A percentile compares a stretch with the other conserved stretches of the same genome.
phyloP scores from a whole-genome alignment of 345 rosid species.

The Pugionium dolabratum region DNA sequence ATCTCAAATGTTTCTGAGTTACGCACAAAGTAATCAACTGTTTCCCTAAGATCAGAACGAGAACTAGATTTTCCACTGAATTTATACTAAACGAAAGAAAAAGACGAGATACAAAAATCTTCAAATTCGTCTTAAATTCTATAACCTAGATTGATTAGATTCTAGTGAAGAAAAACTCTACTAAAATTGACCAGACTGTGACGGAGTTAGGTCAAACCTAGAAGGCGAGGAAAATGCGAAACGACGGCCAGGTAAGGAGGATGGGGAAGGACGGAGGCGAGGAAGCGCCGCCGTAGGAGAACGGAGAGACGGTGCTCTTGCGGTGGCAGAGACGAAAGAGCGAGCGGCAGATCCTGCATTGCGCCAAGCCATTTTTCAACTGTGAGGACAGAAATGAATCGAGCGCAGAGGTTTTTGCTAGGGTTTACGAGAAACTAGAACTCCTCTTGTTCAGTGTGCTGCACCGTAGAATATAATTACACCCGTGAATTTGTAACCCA shows the following conservation, averaged over 20 bases:
- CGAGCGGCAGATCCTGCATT: constrained; percentile 47
- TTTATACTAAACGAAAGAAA: background rate
- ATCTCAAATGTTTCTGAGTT: constrained; percentile 16
- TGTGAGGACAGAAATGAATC: constrained; percentile 12
- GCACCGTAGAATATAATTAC: constrained; percentile 14
- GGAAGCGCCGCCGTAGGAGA: no score
- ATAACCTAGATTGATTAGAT: background rate
- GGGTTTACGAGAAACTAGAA: constrained; percentile 41
- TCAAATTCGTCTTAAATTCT: background rate
- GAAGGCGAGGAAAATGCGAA: constrained; percentile 58
- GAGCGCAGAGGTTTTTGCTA: constrained; percentile 31
- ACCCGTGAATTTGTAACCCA: background rate
- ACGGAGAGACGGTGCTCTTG: constrained; percentile 53
- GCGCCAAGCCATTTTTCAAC: constrained; percentile 50
- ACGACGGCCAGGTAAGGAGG: constrained; percentile 59
- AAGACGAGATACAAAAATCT: background rate
- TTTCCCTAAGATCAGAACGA: background rate
- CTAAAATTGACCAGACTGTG: background rate
- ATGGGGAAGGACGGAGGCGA: constrained; percentile 49
- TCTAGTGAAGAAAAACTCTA: background rate
- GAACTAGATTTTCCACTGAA: background rate
- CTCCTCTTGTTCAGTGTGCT: background rate
- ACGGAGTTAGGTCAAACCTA: constrained; percentile 47
- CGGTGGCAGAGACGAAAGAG: constrained; percentile 46
- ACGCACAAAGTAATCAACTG: background rate